Base-by-base conservation (phyloP, 176 grass and related monocot genomes). In the Carex littledalei region DNA sequence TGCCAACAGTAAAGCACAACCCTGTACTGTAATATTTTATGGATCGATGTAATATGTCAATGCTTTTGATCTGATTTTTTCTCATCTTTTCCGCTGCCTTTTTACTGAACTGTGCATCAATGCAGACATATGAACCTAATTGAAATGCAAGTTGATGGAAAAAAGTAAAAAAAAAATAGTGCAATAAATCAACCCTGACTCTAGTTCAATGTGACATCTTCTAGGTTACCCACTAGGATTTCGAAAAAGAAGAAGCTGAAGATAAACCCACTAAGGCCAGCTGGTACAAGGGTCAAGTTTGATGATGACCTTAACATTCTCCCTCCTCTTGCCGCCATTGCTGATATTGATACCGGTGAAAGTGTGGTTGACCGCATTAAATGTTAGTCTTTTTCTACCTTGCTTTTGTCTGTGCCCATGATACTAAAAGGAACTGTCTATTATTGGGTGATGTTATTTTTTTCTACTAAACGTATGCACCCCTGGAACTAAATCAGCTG, bases 241-340 rank as follows among this genome's bases (percentile, higher is more conserved):
- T 84, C 69, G 17, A 98, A 94, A 85, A 98, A 91, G 83, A 98
- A 94, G 86, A 94, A 94, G 66, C 70, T 98, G 85, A 98, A 98
- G 86, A 98, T 98, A 87, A 98, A 98, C 49, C 32, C 94, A 32
- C 84, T 92, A 32, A 93, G 93, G 83, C 95, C 93, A 72, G 43
- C 88, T 22, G 92, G 95, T 83, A 93, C 87, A 41, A 94, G 92
- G 85, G 88, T 98, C 50, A 98, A 92, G 72, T 98, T 89, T 56
- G 93, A 98, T 61, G 93, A 98, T 66, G 95, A 98, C 17, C 88
- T 92, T 21, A 93, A 93, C 22, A 35, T 65, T 20, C 89, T 98
- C 7, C 89, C 93, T 14, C 95, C 95, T 18, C 88, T 98, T 18
- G 95, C 93, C 2, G 80, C 93, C 32, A 45, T 98, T 45, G 95